These are phyloP conservation scores for Brasenia schreberi DNA, from an alignment of 164 flowering plant genomes.

Conservation along the genomic window DNA sequence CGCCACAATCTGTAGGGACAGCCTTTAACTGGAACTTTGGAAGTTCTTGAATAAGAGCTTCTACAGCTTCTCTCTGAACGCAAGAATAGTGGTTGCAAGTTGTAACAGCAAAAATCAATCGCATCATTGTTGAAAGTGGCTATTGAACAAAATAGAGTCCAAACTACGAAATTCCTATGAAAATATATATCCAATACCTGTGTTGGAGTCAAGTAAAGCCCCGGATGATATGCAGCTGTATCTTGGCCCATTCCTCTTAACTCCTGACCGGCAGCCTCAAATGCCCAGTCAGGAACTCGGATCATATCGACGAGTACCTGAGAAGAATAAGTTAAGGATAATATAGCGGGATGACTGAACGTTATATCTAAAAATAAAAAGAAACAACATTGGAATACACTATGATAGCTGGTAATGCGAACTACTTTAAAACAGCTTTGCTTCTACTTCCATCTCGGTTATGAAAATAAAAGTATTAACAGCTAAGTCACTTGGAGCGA, in stretches of 20 bases:
- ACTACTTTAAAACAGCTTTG: too few species aligned
- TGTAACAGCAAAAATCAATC: neutral
- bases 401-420: too few species aligned
- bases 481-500: too few species aligned
- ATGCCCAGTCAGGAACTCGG: constrained; percentile 95
- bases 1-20: constrained; percentile 96
- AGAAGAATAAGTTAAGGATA: constrained; percentile 1
- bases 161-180: too few species aligned
- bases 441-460: too few species aligned
- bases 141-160: too few species aligned
- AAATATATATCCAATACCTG: constrained; percentile 35
- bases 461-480: too few species aligned
- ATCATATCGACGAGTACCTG: constrained; percentile 93
- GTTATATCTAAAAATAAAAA: too few species aligned
- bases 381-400: too few species aligned
- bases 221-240: constrained; percentile 78
- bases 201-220: constrained; percentile 77
- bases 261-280: constrained; percentile 98
- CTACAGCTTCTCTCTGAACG: constrained; percentile 93
- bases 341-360: neutral
- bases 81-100: neutral
- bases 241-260: constrained; percentile 96
- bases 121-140: too few species aligned
- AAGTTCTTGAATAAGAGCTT: constrained; percentile 96
- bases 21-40: constrained; percentile 92